These are phyloP conservation scores for Herpetomonas tarakana DNA, from an alignment of 208 protist species.

Conservation along the genomic window DNA sequence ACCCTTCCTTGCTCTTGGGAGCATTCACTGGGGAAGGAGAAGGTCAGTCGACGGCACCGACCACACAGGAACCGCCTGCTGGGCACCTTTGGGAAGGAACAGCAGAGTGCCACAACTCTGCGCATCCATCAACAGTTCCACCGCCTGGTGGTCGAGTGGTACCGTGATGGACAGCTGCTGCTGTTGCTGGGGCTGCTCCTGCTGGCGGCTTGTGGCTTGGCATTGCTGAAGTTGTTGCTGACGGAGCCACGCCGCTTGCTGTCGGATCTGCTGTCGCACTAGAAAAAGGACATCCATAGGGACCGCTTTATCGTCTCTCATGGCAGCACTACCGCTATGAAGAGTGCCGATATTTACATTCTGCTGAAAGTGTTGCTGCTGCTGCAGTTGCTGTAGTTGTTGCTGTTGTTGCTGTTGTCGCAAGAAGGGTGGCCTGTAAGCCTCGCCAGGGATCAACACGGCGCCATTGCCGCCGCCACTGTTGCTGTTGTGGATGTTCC, in stretches of 20 bases:
- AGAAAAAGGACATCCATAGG: background rate
- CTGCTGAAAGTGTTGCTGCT: background rate
- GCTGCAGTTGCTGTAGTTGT: background rate
- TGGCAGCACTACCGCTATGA: background rate
- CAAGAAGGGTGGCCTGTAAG: background rate
- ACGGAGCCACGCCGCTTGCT: no score
- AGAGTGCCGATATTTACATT: no score
- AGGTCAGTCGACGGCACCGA: background rate
- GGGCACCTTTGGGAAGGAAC: background rate
- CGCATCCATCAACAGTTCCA: background rate
- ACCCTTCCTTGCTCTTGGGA: no score
- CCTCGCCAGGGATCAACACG: no score
- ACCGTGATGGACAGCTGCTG: background rate
- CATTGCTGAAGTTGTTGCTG: no score
- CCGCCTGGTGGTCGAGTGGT: background rate
- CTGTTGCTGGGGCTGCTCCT: constrained; percentile 1
- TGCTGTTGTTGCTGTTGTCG: background rate
- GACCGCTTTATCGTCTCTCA: background rate
- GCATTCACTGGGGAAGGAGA: background rate
- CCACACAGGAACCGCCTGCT: background rate
- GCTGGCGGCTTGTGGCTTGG: background rate
- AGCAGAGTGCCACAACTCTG: background rate
- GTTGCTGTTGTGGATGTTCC: no score
- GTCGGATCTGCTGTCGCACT: background rate
- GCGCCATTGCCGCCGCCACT: no score